Evolutionary conservation across 257 asterid species (phyloP).

Genomic region (Sherardia arvensis): DNA sequence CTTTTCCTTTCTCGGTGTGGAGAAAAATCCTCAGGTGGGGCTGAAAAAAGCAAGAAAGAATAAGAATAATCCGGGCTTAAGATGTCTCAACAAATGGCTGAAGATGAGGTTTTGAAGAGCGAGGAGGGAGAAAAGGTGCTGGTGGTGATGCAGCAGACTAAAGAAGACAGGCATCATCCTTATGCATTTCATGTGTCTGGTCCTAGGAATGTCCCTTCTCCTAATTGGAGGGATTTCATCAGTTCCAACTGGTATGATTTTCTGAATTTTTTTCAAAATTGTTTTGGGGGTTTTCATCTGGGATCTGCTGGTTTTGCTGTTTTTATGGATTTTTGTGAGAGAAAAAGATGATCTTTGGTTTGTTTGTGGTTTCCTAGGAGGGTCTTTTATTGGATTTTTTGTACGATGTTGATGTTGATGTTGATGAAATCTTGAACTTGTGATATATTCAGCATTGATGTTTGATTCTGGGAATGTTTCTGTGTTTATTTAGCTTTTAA

Average conservation of each 20-base stretch:
- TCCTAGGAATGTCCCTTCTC: conserved; percentile 63
- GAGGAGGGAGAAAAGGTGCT: conserved; percentile 10
- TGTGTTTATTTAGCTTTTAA: not conserved
- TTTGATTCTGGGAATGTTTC: not conserved
- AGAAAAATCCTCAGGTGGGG: conserved; percentile 10
- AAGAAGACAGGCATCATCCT: conserved; percentile 26
- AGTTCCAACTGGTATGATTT: conserved; percentile 53
- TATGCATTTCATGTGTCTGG: conserved; percentile 76
- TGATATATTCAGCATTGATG: not conserved
- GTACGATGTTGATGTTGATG: no score
- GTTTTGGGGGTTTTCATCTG: not conserved
- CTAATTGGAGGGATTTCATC: conserved; percentile 66
- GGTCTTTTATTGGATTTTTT: not conserved
- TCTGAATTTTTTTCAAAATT: not conserved
- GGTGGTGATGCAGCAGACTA: conserved; percentile 2
- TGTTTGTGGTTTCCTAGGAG: not conserved
- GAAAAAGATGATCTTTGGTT: not conserved
- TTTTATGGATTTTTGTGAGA: not conserved
- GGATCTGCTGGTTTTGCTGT: not conserved
- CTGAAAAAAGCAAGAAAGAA: conserved; percentile 1
- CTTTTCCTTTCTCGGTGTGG: not conserved
- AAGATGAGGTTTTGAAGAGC: conserved; percentile 9
- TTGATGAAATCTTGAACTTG: not conserved
- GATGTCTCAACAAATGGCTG: conserved; percentile 8
- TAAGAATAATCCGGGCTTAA: conserved; percentile 3